Base-by-base conservation (phyloP, 805 yeast genomes). In the Pichia nakasei region DNA sequence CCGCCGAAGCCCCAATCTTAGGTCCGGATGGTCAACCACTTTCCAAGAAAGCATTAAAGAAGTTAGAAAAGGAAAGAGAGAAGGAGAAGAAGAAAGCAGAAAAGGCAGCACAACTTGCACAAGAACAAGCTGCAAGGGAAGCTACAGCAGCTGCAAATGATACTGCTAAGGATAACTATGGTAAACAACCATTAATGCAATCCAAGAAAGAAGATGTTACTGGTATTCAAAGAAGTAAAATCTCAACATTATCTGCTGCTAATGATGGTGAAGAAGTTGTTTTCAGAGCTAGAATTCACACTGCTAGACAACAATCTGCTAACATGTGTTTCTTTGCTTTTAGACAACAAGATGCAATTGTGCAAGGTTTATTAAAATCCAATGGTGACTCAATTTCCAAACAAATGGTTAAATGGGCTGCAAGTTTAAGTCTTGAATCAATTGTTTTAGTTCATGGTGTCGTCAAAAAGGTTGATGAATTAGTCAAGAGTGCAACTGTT, bases 331-430 rank as follows among this genome's bases (percentile, higher is more conserved):
- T 93, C 65, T 67, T 91, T 56, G 79, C 95, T 22, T 79, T 93
- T 56, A 84, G 99, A 71, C 98, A 93, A 71, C 96, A 87, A 68
- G 72, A 76, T 44, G 76, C 77, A 48, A 67, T 82, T 57, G 77
- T 89, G 57, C 97, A 91, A 72, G 95, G 84, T 47, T 73, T 93
- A 49, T 70, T 89, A 51, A 86, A 82, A 60, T 82, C 84, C 48
- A 79, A 83, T 57, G 77, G 78, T 57, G 69, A 68, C 11, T 68
- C 81, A 38, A 73, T 93, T 39, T 85, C 96, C 42, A 93, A 93
- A 68, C 96, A 84, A 64, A 85, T 93, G 91, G 95, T 89, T 53
- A 93, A 93, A 69, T 93, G 96, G 96, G 83, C 88, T 22, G 85
- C 91, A 33, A 69, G 84, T 31, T 75, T 93, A 61, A 84, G 79